Conservation (phyloP, 2,329 filamentous ascomycete genomes). For the Colletotrichum shisoi region DNA sequence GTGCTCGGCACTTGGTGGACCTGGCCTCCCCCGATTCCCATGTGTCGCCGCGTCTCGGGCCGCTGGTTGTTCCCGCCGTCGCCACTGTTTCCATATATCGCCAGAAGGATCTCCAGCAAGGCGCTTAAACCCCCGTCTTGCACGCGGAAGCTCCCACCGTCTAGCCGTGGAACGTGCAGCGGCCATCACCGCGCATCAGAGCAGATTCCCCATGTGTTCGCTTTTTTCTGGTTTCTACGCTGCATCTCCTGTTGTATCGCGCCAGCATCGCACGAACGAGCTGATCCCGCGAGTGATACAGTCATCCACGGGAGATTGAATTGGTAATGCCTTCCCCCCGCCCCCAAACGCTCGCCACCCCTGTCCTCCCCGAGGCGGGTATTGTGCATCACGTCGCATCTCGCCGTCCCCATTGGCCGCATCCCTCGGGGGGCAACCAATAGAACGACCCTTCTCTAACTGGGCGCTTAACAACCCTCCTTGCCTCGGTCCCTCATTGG, state of each 20-base stretch:
- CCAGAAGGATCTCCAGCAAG: constrained; percentile 12
- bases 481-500: constrained; percentile 34
- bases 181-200: constrained; percentile 3
- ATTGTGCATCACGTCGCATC: constrained; percentile 35
- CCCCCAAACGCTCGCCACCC: constrained; percentile 7
- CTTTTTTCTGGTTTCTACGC: background rate
- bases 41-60: background rate
- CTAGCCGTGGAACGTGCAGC: background rate
- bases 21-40: background rate
- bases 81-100: constrained; percentile 11
- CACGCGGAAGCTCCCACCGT: background rate
- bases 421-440: constrained; percentile 23
- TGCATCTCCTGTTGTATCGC: constrained; percentile 27
- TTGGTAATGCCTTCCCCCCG: background rate
- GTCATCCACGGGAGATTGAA: constrained; percentile 14
- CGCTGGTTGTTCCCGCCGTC: constrained; percentile 20
- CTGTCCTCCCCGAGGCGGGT: constrained; percentile 32
- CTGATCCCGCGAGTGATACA: constrained; percentile 9
- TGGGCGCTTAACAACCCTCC: constrained; percentile 38
- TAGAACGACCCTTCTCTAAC: constrained; percentile 33
- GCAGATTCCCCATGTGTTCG: background rate
- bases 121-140: constrained; percentile 16
- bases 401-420: constrained; percentile 30
- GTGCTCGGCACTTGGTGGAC: background rate
- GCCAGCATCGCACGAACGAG: constrained; percentile 35